Evolutionary conservation across 306 rosid species (phyloP).

Genomic region (Trifolium pratense): DNA sequence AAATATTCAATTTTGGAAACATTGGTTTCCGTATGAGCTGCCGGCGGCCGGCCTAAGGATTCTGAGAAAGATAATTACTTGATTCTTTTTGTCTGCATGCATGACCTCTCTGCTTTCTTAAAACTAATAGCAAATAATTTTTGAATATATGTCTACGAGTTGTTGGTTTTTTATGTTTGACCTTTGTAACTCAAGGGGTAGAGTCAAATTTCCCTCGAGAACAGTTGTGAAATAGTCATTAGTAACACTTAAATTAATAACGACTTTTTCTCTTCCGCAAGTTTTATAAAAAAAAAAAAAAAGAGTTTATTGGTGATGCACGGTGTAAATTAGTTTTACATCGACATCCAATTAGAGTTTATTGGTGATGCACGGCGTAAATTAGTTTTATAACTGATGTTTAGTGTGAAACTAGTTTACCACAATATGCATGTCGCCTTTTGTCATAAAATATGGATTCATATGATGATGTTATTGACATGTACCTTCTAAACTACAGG

Average conservation of each 20-base stretch:
- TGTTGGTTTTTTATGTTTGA: no score
- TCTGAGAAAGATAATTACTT: background rate
- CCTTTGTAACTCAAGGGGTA: no score
- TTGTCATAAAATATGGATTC: background rate
- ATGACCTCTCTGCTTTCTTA: background rate
- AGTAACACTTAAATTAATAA: no score
- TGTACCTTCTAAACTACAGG: constrained; percentile 46
- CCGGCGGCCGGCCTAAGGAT: background rate
- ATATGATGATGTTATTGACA: background rate
- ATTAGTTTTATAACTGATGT: background rate
- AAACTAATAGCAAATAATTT: background rate
- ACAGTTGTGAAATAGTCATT: no score
- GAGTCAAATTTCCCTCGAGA: no score
- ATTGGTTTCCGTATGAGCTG: background rate
- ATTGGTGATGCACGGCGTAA: no score
- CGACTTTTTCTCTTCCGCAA: no score
- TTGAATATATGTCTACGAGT: no score
- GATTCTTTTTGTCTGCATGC: background rate
- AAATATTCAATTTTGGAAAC: background rate
- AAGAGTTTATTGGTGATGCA: no score
- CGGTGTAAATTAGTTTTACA: background rate
- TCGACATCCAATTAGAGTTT: background rate
- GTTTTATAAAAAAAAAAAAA: no score
- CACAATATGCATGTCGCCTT: no score
- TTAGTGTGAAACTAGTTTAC: background rate